These are phyloP conservation scores for Pugionium dolabratum DNA, from an alignment of 345 rosid genomes.

Conservation along the genomic window DNA sequence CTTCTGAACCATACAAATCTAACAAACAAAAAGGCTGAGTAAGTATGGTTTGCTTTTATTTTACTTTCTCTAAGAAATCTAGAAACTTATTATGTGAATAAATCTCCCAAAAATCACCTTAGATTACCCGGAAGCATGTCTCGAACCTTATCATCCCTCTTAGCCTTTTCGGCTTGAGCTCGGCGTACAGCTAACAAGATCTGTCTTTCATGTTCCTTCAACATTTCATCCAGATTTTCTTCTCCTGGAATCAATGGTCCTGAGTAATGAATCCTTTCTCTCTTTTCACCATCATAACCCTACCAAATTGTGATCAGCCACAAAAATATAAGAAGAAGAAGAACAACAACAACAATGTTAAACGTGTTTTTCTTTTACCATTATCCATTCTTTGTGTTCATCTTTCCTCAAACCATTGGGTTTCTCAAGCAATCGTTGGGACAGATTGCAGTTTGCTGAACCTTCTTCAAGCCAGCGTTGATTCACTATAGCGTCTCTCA, in stretches of 20 bases:
- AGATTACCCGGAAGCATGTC: conserved; percentile 12
- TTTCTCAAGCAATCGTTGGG: conserved; percentile 51
- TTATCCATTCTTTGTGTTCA: conserved; percentile 39
- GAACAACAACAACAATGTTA: not conserved
- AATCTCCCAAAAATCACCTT: conserved; percentile 23
- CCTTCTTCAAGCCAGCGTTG: conserved; percentile 48
- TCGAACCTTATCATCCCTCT: conserved; percentile 31
- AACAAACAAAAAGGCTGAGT: not conserved
- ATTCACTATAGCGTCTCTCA: conserved; percentile 46
- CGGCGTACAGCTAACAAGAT: conserved; percentile 78
- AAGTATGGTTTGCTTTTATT: conserved; percentile 19
- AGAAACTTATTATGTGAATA: conserved; percentile 2
- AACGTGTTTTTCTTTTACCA: conserved; percentile 42
- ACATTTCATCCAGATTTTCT: conserved; percentile 87
- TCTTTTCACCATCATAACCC: conserved; percentile 49
- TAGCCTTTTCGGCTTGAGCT: conserved; percentile 71
- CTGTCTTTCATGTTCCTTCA: conserved; percentile 84
- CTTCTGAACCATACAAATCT: conserved; percentile 17
- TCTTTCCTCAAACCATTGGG: conserved; percentile 50
- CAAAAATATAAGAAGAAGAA: not conserved
- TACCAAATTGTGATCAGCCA: conserved; percentile 27
- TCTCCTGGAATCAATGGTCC: conserved; percentile 78
- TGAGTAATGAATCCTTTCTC: conserved; percentile 67
- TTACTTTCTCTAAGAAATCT: conserved; percentile 17
- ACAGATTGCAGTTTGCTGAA: conserved; percentile 45